phyloP scores from a whole-genome alignment of 192 early-diverging fungal genomes.

The Diversispora epigaea region DNA sequence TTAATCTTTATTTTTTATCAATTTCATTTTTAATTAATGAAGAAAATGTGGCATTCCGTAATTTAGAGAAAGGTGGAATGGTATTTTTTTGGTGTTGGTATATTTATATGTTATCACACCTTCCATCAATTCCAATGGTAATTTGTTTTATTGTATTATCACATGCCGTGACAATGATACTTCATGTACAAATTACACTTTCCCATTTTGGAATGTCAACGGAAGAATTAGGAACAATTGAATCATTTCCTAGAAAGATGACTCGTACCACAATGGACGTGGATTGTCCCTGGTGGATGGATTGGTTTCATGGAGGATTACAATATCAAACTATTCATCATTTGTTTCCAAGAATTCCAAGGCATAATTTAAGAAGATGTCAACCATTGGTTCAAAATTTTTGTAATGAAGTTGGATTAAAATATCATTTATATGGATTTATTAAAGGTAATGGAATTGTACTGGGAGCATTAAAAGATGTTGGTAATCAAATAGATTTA shows the following conservation, averaged over 20 bases:
- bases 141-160: constrained; percentile 73
- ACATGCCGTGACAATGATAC: constrained; percentile 77
- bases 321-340: constrained; percentile 98
- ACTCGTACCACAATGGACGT: constrained; percentile 96
- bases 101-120: constrained; percentile 58
- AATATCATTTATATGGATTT: constrained; percentile 80
- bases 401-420: constrained; percentile 69
- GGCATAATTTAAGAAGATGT: constrained; percentile 78
- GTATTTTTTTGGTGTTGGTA: constrained; percentile 81
- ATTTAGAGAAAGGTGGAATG: constrained; percentile 74
- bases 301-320: constrained; percentile 97
- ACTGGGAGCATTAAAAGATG: constrained; percentile 66
- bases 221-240: constrained; percentile 64
- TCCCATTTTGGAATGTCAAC: constrained; percentile 95
- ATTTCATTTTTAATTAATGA: constrained; percentile 65
- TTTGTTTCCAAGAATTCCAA: constrained; percentile 88
- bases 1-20: constrained; percentile 83
- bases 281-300: constrained; percentile 87
- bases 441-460: constrained; percentile 79
- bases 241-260: constrained; percentile 84
- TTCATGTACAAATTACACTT: constrained; percentile 96
- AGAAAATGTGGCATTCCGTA: constrained; percentile 69
- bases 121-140: constrained; percentile 66
- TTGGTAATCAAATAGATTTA: constrained; percentile 72
- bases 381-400: constrained; percentile 76